These are phyloP conservation scores for Heliocybe sulcata DNA, from an alignment of 1,284 basidiomycete genomes.

Conservation along the genomic window DNA sequence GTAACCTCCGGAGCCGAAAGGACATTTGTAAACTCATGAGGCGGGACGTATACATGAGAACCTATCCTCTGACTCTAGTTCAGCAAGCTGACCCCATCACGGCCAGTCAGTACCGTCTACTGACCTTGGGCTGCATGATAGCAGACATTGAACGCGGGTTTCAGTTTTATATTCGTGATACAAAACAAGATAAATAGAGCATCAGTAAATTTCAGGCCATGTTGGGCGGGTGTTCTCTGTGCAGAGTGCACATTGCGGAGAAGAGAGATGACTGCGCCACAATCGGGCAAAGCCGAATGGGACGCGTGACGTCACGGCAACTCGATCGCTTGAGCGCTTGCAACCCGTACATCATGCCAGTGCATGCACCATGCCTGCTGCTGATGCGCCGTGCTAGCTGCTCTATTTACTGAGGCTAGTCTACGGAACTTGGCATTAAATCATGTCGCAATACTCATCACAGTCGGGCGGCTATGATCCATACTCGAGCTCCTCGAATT, in stretches of 20 bases:
- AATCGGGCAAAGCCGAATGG: neutral
- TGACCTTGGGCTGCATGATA: neutral
- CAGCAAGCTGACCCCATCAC: too few relatives aligned
- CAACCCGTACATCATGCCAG: neutral
- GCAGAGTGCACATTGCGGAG: neutral
- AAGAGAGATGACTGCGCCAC: neutral
- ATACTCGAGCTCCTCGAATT: slow-evolving; percentile 9
- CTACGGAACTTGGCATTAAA: neutral
- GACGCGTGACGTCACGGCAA: neutral
- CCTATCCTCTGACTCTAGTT: neutral
- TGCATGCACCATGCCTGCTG: neutral
- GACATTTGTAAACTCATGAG: neutral
- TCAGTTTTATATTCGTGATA: too few relatives aligned
- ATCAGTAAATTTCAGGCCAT: too few relatives aligned
- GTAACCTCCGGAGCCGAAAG: neutral
- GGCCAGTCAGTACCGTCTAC: neutral
- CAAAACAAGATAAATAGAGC: too few relatives aligned
- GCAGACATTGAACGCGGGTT: too few relatives aligned
- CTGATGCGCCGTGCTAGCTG: neutral
- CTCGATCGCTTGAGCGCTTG: neutral
- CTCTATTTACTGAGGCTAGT: too few relatives aligned
- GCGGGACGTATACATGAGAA: neutral
- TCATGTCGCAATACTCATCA: neutral
- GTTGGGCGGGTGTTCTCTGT: neutral
- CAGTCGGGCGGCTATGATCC: neutral